These are phyloP conservation scores for Zygoascus sp. DNA, from an alignment of 1,139 yeast species.

Conservation along the genomic window DNA sequence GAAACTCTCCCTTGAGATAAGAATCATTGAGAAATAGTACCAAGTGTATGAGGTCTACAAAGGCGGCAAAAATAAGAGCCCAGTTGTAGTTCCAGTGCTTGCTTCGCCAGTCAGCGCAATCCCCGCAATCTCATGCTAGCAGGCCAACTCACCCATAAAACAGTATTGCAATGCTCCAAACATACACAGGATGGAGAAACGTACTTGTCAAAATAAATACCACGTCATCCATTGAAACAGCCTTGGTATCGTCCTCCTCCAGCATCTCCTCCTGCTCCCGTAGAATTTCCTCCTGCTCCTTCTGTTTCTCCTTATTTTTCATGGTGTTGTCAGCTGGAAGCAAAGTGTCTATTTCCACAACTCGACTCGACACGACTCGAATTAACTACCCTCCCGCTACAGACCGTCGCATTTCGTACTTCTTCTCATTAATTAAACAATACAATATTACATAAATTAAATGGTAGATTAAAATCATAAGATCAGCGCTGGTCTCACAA, in stretches of 20 bases:
- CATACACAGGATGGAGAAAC: conserved; percentile 21
- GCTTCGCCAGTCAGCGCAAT: not conserved
- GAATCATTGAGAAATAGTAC: conserved; percentile 16
- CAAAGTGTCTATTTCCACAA: too few species aligned
- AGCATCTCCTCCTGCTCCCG: conserved; percentile 10
- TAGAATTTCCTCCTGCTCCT: not conserved
- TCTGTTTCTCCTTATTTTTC: not conserved
- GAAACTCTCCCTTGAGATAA: conserved; percentile 21
- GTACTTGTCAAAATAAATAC: conserved; percentile 19
- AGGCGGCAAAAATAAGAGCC: conserved; percentile 12
- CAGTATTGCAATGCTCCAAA: conserved; percentile 22
- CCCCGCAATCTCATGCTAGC: not conserved
- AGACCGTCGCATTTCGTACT: too few species aligned
- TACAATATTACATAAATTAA: not conserved
- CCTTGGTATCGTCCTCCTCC: conserved; percentile 5
- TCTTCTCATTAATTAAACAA: too few species aligned
- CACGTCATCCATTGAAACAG: conserved; percentile 14
- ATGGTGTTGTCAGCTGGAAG: not conserved
- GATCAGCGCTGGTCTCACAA: conserved; percentile 20
- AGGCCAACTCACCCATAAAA: conserved; percentile 15
- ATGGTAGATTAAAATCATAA: not conserved
- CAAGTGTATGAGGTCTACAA: conserved; percentile 16
- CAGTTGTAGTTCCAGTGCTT: not conserved
- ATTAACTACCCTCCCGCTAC: too few species aligned
- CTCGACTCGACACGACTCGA: too few species aligned